Evolutionary conservation across 371 early-diverging fungal genomes (phyloP).

Genomic region (Rhizopus stolonifer): DNA sequence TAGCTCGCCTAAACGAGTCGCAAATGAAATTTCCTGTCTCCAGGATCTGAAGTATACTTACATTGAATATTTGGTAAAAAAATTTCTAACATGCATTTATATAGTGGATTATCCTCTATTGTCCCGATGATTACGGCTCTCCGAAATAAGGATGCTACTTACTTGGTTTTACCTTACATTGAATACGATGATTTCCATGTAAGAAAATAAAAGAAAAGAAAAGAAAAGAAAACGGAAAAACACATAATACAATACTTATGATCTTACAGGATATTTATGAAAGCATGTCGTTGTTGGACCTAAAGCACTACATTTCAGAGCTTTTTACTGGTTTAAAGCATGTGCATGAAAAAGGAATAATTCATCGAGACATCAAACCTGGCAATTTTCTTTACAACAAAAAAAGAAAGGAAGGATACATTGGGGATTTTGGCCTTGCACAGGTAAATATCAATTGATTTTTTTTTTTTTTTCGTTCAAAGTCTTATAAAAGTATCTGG

Average conservation of each 20-base stretch:
- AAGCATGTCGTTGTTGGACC: constrained; percentile 66
- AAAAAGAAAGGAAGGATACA: constrained; percentile 67
- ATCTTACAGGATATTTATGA: constrained; percentile 11
- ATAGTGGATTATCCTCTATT: constrained; percentile 40
- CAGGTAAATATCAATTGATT: constrained; percentile 45
- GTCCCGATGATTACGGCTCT: constrained; percentile 76
- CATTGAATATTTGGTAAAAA: too few relatives aligned
- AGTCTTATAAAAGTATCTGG: too few relatives aligned
- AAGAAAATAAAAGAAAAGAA: not conserved
- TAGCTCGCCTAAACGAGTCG: constrained; percentile 75
- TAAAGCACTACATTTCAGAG: constrained; percentile 79
- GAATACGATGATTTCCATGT: constrained; percentile 79
- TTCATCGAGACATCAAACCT: constrained; percentile 98
- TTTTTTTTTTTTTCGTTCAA: too few relatives aligned
- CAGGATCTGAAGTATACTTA: constrained; percentile 55
- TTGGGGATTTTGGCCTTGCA: constrained; percentile 99
- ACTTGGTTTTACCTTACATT: constrained; percentile 84
- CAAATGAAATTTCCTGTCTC: constrained; percentile 82
- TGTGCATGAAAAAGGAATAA: constrained; percentile 71
- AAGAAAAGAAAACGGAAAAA: too few relatives aligned
- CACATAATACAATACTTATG: too few relatives aligned
- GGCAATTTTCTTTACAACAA: constrained; percentile 92
- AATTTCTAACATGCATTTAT: not conserved
- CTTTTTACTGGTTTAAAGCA: constrained; percentile 76
- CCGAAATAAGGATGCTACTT: constrained; percentile 77